Evolutionary conservation across 495 filamentous ascomycete species (phyloP).

Genomic region (Daldinia concentrica): DNA sequence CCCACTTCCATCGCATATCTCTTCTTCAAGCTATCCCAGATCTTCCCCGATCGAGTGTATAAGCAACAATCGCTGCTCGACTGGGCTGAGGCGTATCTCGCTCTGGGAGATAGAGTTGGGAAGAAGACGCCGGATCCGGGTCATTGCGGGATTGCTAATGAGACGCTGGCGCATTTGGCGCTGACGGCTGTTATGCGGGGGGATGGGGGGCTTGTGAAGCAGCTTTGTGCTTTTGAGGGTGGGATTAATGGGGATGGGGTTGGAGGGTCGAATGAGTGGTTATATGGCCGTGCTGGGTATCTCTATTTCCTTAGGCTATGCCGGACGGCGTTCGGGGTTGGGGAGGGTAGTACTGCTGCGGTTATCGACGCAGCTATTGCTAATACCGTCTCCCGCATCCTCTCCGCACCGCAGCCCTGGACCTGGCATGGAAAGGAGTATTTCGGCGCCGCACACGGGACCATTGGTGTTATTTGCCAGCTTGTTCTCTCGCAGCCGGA

Average conservation of each 20-base stretch:
- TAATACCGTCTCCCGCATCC: conserved; percentile 50
- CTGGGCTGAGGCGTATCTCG: conserved; percentile 61
- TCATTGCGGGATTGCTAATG: conserved; percentile 64
- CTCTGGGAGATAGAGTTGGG: conserved; percentile 41
- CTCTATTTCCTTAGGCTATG: conserved; percentile 67
- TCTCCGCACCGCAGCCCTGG: conserved; percentile 55
- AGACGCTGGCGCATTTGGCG: conserved; percentile 51
- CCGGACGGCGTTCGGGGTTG: conserved; percentile 9
- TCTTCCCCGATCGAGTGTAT: conserved; percentile 52
- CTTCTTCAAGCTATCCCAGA: conserved; percentile 61
- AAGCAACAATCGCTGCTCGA: conserved; percentile 52
- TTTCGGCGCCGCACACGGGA: conserved; percentile 69
- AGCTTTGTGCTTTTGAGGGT: conserved; percentile 55
- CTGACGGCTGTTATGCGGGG: too few relatives aligned
- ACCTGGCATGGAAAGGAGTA: conserved; percentile 67
- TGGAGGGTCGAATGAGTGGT: conserved; percentile 59
- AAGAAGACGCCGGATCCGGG: conserved; percentile 37
- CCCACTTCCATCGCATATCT: conserved; percentile 68
- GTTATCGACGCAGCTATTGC: conserved; percentile 49
- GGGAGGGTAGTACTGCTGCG: conserved; percentile 40
- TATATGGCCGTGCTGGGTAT: conserved; percentile 69
- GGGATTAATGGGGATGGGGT: conserved; percentile 45
- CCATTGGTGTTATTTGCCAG: conserved; percentile 70
- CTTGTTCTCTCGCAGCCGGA: conserved; percentile 60
- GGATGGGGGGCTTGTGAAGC: conserved; percentile 41